phyloP scores from a whole-genome alignment of 345 rosid genomes.

The Gossypioides kirkii region DNA sequence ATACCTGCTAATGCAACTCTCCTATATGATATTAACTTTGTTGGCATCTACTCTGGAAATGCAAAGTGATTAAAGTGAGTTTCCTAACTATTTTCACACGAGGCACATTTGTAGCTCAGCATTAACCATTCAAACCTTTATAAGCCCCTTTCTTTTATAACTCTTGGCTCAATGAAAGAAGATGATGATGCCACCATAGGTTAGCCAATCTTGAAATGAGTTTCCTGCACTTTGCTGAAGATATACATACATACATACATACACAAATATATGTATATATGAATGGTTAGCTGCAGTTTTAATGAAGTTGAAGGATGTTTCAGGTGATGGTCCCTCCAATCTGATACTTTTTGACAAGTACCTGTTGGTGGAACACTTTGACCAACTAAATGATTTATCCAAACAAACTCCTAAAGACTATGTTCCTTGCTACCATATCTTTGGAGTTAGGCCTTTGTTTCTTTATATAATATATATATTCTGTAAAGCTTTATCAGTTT shows the following conservation, averaged over 20 bases:
- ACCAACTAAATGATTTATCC: neutral
- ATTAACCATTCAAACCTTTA: neutral
- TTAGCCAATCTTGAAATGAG: neutral
- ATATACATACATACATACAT: neutral
- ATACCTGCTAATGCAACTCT: slow-evolving; percentile 94
- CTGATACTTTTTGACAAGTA: neutral
- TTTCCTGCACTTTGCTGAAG: neutral
- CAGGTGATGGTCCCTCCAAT: slow-evolving; percentile 2
- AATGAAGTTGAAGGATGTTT: neutral
- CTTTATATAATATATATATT: neutral
- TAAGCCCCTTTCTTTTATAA: neutral
- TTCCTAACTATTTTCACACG: neutral
- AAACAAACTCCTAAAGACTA: slow-evolving; percentile 4
- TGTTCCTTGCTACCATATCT: neutral
- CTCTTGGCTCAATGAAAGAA: neutral
- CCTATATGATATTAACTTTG: slow-evolving; percentile 73
- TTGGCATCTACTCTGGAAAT: slow-evolving; percentile 72
- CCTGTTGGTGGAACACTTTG: neutral
- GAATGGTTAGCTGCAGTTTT: neutral
- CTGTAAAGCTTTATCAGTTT: no score
- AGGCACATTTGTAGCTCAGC: neutral
- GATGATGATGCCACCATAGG: neutral
- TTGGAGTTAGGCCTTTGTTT: neutral
- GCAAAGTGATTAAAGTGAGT: slow-evolving; percentile 40
- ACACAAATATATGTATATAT: neutral